Evolutionary conservation across 192 early-diverging fungal species (phyloP), one percentile per base, ranked within the genome.

Genomic region (Globomyces pollinis-pini): DNA sequence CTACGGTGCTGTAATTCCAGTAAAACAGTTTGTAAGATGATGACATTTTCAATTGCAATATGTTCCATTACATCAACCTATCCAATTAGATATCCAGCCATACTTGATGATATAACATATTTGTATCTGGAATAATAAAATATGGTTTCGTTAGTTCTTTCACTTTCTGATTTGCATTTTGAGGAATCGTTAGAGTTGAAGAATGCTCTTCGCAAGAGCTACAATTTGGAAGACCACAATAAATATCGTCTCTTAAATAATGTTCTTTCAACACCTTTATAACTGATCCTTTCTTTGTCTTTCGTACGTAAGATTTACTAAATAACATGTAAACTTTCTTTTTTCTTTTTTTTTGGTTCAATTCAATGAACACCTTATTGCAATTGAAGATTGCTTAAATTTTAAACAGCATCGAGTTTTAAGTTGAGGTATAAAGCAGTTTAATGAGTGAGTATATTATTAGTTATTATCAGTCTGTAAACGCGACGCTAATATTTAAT

Each of bases 51-150:
- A 66, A 96, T 86, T 39, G 85, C 82, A 28, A 79, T 66, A 52
- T 95, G 90, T 68, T 94, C 93, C 62, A 99, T 84, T 16, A 96
- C 75, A 70, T 99, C 96, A 62, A 99, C 91, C 86, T n/a, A n/a
- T n/a, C n/a, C n/a, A n/a, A n/a, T n/a, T n/a, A n/a, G n/a, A n/a
- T n/a, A n/a, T n/a, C n/a, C n/a, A n/a, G n/a, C n/a, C n/a, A n/a
- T n/a, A n/a, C n/a, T n/a, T 92, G 64, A 16, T 71, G 72, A 26
- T 62, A 73, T 62, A 90, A 85, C 6, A 94, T 87, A 70, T 99
- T 99, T 55, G 96, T 99, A 68, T 99, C 96, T 7, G 93, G 91
- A 21, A 99, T 71, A 34, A 99, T 61, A 52, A 84, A 92, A 3
- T 8, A 8, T 26, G 23, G 23, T 3, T 47, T 26, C 8, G 66